Evolutionary conservation across 2,329 filamentous ascomycete species (phyloP), one percentile per base, ranked within the genome.

Genomic region (Zymoseptoria pseudotritici): DNA sequence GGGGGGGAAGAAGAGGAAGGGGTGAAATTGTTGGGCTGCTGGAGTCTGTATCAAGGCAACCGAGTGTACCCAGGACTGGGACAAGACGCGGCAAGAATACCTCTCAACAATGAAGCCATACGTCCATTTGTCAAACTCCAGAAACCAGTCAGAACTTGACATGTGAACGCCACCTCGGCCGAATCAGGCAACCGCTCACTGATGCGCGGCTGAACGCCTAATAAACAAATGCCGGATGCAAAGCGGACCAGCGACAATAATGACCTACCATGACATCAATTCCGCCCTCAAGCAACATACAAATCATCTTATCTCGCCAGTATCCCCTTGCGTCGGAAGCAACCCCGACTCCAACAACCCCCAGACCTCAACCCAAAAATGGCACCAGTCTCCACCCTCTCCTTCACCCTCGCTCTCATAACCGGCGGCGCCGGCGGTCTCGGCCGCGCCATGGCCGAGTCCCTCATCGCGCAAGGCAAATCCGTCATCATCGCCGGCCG

Each of bases 401-500:
- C 63, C 57, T 76, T 77, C 67, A 74, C 76, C 0, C 79, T 76
- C 62, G 80, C 79, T 22, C 58, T 55, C 50, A 53, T 81, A 55
- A 82, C 79, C 0, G 79, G 81, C 4, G 82, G 80, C 19, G 80
- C 72, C 0, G 80, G 80, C 19, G 82, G 81, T 36, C 81, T 84
- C 21, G 80, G 81, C 56, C 75, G 75, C 58, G 79, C 77, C 1
- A 71, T 83, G 19, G 74, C 79, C 0, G 67, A 79, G 53, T 78
- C 79, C 59, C 72, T 82, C 55, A 73, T 80, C 56, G 75, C 73
- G 0, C 69, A 73, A 57, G 76, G 75, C 55, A 82, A 82, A 61
- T 79, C 78, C 55, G 78, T 83, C 54, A 75, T 84, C 59, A 78
- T 83, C 57, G 78, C 74, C 26, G 80, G 82, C 2, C 78, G 82